Conservation (phyloP, 495 filamentous ascomycete genomes). For the Rostrohypoxylon terebratum region DNA sequence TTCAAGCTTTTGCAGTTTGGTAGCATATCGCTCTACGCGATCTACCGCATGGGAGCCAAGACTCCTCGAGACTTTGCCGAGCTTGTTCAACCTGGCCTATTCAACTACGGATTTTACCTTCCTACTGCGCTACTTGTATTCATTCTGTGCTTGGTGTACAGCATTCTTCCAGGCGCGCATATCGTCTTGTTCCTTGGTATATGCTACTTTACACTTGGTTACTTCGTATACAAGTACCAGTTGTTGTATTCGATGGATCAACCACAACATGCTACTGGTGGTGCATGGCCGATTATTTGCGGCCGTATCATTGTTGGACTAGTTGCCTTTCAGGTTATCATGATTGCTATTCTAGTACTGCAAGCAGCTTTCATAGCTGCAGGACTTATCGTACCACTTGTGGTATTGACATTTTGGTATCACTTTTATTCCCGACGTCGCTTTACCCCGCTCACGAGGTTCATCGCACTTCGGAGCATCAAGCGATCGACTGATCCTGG, state of each 20-base stretch:
- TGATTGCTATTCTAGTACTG: slow-evolving; percentile 88
- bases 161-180: slow-evolving; percentile 84
- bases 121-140: slow-evolving; percentile 91
- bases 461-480: slow-evolving; percentile 90
- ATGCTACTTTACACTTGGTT: slow-evolving; percentile 87
- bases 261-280: slow-evolving; percentile 91
- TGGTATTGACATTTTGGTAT: slow-evolving; percentile 86
- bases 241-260: slow-evolving; percentile 98
- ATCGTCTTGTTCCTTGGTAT: slow-evolving; percentile 85
- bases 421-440: slow-evolving; percentile 77
- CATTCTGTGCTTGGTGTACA: slow-evolving; percentile 95
- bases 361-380: slow-evolving; percentile 75
- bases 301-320: slow-evolving; percentile 86
- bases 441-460: slow-evolving; percentile 88
- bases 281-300: slow-evolving; percentile 95
- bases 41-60: slow-evolving; percentile 79
- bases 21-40: slow-evolving; percentile 83
- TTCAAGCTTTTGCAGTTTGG: slow-evolving; percentile 93
- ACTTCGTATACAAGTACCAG: slow-evolving; percentile 98
- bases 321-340: slow-evolving; percentile 87
- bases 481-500: slow-evolving; percentile 45
- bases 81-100: slow-evolving; percentile 82
- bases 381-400: slow-evolving; percentile 77
- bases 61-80: slow-evolving; percentile 94
- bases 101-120: slow-evolving; percentile 96